These are phyloP conservation scores for Penicillium frequentans DNA, from an alignment of 2,329 filamentous ascomycete genomes.

Conservation along the genomic window DNA sequence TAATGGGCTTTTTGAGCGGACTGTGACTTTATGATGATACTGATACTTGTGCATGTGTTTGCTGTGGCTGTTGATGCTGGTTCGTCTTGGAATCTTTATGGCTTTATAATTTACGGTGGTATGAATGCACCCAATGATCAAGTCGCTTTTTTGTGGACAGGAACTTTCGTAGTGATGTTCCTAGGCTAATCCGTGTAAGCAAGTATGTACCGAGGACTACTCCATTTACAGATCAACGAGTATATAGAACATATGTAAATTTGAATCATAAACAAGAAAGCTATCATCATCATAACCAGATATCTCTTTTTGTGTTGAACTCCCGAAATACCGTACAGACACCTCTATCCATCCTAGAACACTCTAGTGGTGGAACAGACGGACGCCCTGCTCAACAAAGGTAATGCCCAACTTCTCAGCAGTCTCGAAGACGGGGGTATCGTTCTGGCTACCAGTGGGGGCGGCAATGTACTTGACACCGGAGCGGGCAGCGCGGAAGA, in stretches of 20 bases:
- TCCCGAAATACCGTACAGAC: background rate
- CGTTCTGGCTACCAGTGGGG: slow-evolving; percentile 70
- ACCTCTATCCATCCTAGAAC: background rate
- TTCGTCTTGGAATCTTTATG: too few species aligned
- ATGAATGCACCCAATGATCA: too few species aligned
- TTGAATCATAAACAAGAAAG: slow-evolving; percentile 24
- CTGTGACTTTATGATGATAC: too few species aligned
- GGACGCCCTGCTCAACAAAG: slow-evolving; percentile 91
- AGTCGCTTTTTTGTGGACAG: too few species aligned
- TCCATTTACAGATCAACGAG: too few species aligned
- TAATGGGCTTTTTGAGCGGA: too few species aligned
- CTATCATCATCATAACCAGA: slow-evolving; percentile 27
- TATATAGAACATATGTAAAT: slow-evolving; percentile 11
- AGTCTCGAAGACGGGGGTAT: slow-evolving; percentile 64
- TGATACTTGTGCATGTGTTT: too few species aligned
- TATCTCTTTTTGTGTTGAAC: slow-evolving; percentile 18
- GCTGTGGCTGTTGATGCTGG: too few species aligned
- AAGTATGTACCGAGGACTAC: too few species aligned
- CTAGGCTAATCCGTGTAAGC: too few species aligned
- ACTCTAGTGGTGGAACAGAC: slow-evolving; percentile 88
- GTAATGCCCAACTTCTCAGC: slow-evolving; percentile 89
- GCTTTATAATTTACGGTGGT: too few species aligned
- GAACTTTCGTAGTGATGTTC: too few species aligned
- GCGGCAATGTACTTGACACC: slow-evolving; percentile 96
- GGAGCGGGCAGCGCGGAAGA: slow-evolving; percentile 84